A percentile compares a stretch with the other conserved stretches of the same genome.
phyloP scores from a whole-genome alignment of 2,329 filamentous ascomycete genomes.

The Alternaria sp. region DNA sequence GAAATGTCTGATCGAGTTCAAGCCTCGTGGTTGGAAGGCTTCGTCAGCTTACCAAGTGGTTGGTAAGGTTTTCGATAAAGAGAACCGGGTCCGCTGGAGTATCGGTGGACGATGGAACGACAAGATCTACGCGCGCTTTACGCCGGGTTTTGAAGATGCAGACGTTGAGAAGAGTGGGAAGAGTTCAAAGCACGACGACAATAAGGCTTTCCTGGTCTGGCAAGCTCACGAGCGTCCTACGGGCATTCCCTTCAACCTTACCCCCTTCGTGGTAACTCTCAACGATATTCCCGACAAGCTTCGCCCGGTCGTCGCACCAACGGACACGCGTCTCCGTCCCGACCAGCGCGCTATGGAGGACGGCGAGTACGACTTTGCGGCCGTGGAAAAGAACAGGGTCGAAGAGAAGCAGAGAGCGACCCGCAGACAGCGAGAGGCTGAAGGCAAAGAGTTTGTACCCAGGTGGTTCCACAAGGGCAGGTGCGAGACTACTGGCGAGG shows the following conservation, averaged over 20 bases:
- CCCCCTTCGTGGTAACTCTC: conserved; percentile 91
- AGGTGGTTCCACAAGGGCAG: conserved; percentile 81
- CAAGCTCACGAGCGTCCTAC: conserved; percentile 80
- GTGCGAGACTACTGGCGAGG: conserved; percentile 82
- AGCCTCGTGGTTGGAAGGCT: conserved; percentile 93
- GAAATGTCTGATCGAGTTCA: conserved; percentile 88
- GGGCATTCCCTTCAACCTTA: conserved; percentile 95
- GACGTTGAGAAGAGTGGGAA: conserved; percentile 56
- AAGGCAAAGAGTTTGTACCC: conserved; percentile 81
- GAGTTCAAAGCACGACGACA: conserved; percentile 63
- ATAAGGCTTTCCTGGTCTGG: conserved; percentile 89
- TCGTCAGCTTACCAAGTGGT: conserved; percentile 87
- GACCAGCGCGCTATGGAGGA: conserved; percentile 99
- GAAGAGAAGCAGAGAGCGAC: conserved; percentile 89
- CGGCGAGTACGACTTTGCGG: conserved; percentile 93
- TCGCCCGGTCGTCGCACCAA: conserved; percentile 79
- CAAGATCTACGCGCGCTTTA: conserved; percentile 91
- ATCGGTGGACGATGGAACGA: conserved; percentile 97
- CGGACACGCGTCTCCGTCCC: conserved; percentile 88
- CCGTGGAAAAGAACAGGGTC: conserved; percentile 89
- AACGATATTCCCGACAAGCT: conserved; percentile 92
- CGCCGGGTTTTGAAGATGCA: conserved; percentile 85
- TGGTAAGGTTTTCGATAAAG: conserved; percentile 81
- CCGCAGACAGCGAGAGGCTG: conserved; percentile 73
- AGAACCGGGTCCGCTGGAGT: conserved; percentile 83